These are phyloP conservation scores for Rhizoclosmatium sp. DNA, from an alignment of 192 early-diverging fungal genomes.

Conservation along the genomic window DNA sequence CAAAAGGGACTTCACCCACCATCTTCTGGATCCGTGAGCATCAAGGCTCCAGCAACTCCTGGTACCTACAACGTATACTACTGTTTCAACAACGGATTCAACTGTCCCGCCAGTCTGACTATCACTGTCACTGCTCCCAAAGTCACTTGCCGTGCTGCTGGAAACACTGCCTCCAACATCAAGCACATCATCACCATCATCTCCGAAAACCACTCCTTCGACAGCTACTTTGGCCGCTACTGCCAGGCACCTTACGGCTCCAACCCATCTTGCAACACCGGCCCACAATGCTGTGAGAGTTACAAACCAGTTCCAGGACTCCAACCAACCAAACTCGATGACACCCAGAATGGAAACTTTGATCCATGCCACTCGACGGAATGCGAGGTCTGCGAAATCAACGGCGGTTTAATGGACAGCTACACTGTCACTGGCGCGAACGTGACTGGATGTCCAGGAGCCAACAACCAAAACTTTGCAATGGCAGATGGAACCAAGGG, in stretches of 20 bases:
- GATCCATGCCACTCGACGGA: background rate
- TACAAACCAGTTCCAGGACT: background rate
- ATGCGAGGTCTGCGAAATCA: slow-evolving; percentile 26
- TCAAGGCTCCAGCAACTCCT: background rate
- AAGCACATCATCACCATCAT: slow-evolving; percentile 27
- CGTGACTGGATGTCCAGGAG: background rate
- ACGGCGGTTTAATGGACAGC: slow-evolving; percentile 36
- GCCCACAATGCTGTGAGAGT: slow-evolving; percentile 15
- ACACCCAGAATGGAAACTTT: background rate
- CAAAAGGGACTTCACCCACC: background rate
- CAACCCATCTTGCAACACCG: slow-evolving; percentile 11
- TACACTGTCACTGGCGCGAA: background rate
- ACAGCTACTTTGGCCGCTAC: slow-evolving; percentile 29
- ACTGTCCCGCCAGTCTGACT: background rate
- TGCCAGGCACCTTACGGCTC: slow-evolving; percentile 20
- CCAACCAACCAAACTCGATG: background rate
- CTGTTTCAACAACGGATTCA: background rate
- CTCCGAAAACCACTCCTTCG: slow-evolving; percentile 28
- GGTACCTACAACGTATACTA: background rate
- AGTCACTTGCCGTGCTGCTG: background rate
- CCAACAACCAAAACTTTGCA: slow-evolving; percentile 23
- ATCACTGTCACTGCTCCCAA: background rate
- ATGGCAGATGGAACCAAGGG: slow-evolving; percentile 15
- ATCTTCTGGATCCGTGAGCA: background rate
- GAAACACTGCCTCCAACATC: slow-evolving; percentile 5